Percentiles rank a stretch among this genome's conserved stretches.
Conservation (phyloP, 2,329 filamentous ascomycete species). For the Colletotrichum sansevieriae region DNA sequence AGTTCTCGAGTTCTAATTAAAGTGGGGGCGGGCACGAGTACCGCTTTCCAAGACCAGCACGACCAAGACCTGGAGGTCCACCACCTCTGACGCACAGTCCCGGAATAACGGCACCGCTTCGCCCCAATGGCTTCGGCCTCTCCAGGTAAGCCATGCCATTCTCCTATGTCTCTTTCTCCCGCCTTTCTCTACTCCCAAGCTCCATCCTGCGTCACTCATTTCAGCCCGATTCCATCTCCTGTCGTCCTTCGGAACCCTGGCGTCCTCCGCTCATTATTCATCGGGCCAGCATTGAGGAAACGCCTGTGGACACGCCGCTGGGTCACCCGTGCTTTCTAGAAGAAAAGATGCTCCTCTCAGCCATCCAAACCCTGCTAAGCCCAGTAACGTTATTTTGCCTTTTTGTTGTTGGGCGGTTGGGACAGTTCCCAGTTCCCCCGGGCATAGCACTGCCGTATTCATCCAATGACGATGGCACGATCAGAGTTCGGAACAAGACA, state of each 20-base stretch:
- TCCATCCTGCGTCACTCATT: slow-evolving; percentile 21
- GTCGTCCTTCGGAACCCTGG: slow-evolving; percentile 4
- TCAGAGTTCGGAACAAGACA: slow-evolving; percentile 39
- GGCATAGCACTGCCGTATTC: background rate
- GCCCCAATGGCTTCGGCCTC: slow-evolving; percentile 30
- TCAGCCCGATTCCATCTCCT: slow-evolving; percentile 4
- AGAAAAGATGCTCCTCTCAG: slow-evolving; percentile 12
- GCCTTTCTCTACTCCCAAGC: slow-evolving; percentile 4
- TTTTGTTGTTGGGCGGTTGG: slow-evolving; percentile 35
- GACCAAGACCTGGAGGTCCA: slow-evolving; percentile 20
- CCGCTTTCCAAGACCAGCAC: slow-evolving; percentile 18
- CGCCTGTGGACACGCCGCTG: slow-evolving; percentile 15
- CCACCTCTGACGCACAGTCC: slow-evolving; percentile 35
- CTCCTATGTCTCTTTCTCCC: slow-evolving; percentile 23
- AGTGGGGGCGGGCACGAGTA: too few relatives aligned
- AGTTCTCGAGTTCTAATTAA: too few relatives aligned
- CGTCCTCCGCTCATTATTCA: slow-evolving; percentile 23
- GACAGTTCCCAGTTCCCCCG: slow-evolving; percentile 22
- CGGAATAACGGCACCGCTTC: slow-evolving; percentile 35
- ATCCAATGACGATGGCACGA: slow-evolving; percentile 27
- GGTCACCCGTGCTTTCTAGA: slow-evolving; percentile 29
- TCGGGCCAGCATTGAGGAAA: slow-evolving; percentile 29
- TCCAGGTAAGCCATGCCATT: slow-evolving; percentile 38
- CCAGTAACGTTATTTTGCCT: slow-evolving; percentile 14
- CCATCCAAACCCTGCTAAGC: background rate